These are phyloP conservation scores for Leccinum sublutescens DNA, from an alignment of 768 basidiomycete species.

Conservation along the genomic window DNA sequence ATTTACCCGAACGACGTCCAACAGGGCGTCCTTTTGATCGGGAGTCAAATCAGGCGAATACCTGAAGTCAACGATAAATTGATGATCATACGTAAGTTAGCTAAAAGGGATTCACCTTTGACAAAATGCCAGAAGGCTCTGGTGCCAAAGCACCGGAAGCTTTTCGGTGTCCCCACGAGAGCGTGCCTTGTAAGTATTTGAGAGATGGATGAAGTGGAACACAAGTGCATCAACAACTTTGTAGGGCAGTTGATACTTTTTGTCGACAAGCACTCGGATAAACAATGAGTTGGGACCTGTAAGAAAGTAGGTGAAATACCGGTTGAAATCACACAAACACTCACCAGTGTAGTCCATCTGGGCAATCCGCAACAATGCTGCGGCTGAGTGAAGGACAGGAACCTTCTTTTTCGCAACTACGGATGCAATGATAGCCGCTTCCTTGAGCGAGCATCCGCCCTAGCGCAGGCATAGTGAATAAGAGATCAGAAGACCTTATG, in stretches of 20 bases:
- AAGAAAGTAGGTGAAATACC: not conserved
- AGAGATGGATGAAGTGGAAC: slow-evolving; percentile 96
- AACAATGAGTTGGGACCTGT: slow-evolving; percentile 91
- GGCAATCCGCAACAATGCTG: slow-evolving; percentile 88
- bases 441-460: slow-evolving; percentile 86
- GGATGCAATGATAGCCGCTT: slow-evolving; percentile 92
- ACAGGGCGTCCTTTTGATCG: slow-evolving; percentile 96
- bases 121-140: slow-evolving; percentile 89
- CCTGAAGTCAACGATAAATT: slow-evolving; percentile 39
- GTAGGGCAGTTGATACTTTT: slow-evolving; percentile 97
- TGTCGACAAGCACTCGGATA: slow-evolving; percentile 94
- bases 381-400: slow-evolving; percentile 95
- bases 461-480: slow-evolving; percentile 24
- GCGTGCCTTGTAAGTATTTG: slow-evolving; percentile 82
- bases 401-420: slow-evolving; percentile 88
- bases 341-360: slow-evolving; percentile 94
- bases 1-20: slow-evolving; percentile 86
- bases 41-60: slow-evolving; percentile 93
- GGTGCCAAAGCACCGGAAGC: slow-evolving; percentile 98
- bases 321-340: slow-evolving; percentile 3
- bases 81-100: not conserved
- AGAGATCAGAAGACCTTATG: slow-evolving; percentile 28
- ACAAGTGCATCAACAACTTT: slow-evolving; percentile 97
- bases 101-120: slow-evolving; percentile 64
- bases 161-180: slow-evolving; percentile 68